Evolutionary conservation across 2,329 filamentous ascomycete genomes (phyloP), one percentile per base, ranked within the genome.

Genomic region (Triangularia verruculosa): DNA sequence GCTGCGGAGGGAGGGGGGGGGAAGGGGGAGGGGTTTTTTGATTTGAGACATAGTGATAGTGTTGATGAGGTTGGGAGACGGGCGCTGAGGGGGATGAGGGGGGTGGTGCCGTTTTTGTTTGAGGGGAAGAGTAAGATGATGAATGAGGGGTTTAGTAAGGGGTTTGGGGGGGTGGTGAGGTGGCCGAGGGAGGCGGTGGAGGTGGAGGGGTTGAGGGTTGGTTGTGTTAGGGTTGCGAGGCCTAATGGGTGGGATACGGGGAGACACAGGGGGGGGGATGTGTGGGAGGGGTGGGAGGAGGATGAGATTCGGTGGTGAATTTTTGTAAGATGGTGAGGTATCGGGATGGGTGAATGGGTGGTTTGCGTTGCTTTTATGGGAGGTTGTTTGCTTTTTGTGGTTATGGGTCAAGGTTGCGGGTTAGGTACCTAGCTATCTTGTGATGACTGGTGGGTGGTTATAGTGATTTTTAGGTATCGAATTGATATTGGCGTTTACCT

Each of bases 61-160:
- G 86, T 89, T 1, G 87, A 89, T 62, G 84, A 87, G 54, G 86
- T 89, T 39, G 86, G 86, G 0, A 83, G 82, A 54, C 81, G 83
- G 1, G 86, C 85, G 7, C 72, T 89, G 67, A 79, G 78, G 62
- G 80, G 79, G 27, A 82, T 88, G 83, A 78, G 80, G 61, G 71
- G 74, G 43, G 77, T 78, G 7, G 83, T 82, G 69, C 83, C 84
- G 0, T 80, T 83, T 25, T 73, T 88, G n/a, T 86, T 87, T 64
- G 75, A 59, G 12, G 58, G 77, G 27, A 73, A 80, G 27, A 73
- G 80, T 25, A 72, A 72, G 6, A 74, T 79, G 55, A 78, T 82
- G 67, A 75, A 83, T 63, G 80, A 84, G 70, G 78, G 76, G 65
- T 84, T 81, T 78, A 78, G 76, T 6, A 80, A 81, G 61, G 73